These are phyloP conservation scores for Hanseniaspora osmophila DNA, from an alignment of 805 yeast species.

Conservation along the genomic window DNA sequence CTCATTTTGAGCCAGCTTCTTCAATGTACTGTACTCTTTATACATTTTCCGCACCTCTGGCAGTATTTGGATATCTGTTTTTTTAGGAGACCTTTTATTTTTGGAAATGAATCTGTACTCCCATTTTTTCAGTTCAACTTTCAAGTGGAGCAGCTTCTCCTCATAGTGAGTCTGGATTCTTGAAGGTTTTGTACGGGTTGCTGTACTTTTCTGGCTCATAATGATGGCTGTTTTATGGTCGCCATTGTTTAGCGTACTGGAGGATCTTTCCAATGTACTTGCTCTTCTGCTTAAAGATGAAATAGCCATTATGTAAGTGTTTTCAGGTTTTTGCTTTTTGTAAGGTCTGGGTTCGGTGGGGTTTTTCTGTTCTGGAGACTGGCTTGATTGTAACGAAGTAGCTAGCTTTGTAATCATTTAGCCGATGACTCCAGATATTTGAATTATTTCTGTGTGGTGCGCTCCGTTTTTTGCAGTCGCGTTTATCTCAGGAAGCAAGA, in stretches of 20 bases:
- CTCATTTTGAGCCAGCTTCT: slow-evolving; percentile 8
- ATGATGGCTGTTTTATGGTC: neutral
- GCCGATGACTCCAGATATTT: too few species aligned
- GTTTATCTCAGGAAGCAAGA: too few species aligned
- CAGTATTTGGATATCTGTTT: slow-evolving; percentile 31
- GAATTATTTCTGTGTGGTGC: too few species aligned
- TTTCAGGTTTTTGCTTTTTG: too few species aligned
- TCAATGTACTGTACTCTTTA: slow-evolving; percentile 21
- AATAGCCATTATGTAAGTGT: too few species aligned
- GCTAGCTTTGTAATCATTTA: too few species aligned
- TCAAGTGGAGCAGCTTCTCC: slow-evolving; percentile 14
- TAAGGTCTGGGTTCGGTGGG: too few species aligned
- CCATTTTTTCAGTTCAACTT: slow-evolving; percentile 39
- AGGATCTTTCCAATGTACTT: neutral
- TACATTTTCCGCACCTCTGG: slow-evolving; percentile 23
- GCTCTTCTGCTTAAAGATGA: too few species aligned
- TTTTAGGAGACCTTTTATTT: slow-evolving; percentile 32
- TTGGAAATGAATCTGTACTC: slow-evolving; percentile 30
- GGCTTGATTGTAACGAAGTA: neutral
- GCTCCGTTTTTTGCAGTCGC: too few species aligned
- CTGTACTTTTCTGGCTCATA: neutral
- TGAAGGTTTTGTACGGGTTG: neutral
- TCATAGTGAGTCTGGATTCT: neutral
- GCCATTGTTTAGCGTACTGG: neutral
- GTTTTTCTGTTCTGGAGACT: neutral